phyloP scores from a whole-genome alignment of 148 eudicot genomes.

The Chenopodium album region DNA sequence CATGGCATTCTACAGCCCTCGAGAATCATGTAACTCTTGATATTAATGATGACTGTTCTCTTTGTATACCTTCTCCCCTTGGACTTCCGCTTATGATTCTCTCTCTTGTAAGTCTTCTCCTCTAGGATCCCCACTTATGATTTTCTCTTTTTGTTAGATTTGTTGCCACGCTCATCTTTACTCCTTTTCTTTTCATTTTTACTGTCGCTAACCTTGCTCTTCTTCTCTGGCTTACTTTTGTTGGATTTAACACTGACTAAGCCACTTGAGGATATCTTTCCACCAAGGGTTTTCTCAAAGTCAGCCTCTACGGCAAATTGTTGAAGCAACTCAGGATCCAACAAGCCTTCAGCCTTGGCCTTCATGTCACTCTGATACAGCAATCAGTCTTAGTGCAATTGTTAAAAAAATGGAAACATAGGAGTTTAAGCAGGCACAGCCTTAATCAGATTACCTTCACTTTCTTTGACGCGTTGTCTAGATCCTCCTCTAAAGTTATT shows the following conservation, averaged over 20 bases:
- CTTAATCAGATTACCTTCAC: constrained; percentile 48
- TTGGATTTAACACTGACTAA: constrained; percentile 70
- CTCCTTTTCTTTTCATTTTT: constrained; percentile 57
- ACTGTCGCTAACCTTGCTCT: constrained; percentile 34
- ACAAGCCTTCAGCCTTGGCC: constrained; percentile 45
- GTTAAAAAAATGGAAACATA: background rate
- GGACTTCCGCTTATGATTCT: constrained; percentile 33
- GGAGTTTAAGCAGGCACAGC: background rate
- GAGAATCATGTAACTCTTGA: background rate
- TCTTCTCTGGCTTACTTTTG: constrained; percentile 46
- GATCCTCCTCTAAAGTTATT: constrained; percentile 78
- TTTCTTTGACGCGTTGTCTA: constrained; percentile 60
- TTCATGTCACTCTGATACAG: constrained; percentile 55
- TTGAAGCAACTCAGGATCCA: constrained; percentile 56
- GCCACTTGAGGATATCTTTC: constrained; percentile 54
- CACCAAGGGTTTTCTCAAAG: constrained; percentile 57
- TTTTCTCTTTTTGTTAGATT: constrained; percentile 72
- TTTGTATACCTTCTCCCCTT: background rate
- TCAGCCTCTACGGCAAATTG: constrained; percentile 64
- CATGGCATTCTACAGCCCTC: background rate
- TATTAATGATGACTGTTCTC: no score
- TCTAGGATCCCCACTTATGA: constrained; percentile 17
- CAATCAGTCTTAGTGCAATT: background rate
- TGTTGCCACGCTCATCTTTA: constrained; percentile 51
- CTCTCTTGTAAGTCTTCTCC: constrained; percentile 1